A percentile compares a stretch with the other conserved stretches of the same genome.
phyloP scores from a whole-genome alignment of 345 rosid species.

The Odontarrhena argentea region DNA sequence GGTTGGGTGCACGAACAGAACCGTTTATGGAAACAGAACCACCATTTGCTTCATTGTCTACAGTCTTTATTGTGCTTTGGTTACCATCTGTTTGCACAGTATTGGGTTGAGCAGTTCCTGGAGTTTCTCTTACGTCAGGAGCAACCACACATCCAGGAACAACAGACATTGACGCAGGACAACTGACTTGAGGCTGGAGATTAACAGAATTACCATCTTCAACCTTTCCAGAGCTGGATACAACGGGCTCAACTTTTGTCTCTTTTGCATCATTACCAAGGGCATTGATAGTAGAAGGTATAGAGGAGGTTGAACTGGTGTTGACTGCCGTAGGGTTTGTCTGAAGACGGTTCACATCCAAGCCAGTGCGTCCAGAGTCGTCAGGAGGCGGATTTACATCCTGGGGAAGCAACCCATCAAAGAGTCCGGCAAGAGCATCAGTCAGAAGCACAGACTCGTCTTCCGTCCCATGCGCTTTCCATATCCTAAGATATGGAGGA shows the following conservation, averaged over 20 bases:
- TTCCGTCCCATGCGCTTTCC: constrained; percentile 67
- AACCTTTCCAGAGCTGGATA: constrained; percentile 38
- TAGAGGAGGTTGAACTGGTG: constrained; percentile 43
- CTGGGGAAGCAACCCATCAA: constrained; percentile 34
- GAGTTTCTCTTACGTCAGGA: constrained; percentile 38
- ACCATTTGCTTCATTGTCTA: constrained; percentile 49
- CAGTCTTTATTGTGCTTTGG: constrained; percentile 45
- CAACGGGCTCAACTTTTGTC: constrained; percentile 39
- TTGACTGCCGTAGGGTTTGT: constrained; percentile 38
- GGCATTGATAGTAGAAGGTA: constrained; percentile 43
- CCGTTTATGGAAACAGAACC: constrained; percentile 45
- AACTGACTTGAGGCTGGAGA: constrained; percentile 46
- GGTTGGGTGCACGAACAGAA: constrained; percentile 48
- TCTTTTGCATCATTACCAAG: constrained; percentile 43
- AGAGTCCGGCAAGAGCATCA: constrained; percentile 64
- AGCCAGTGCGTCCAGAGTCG: constrained; percentile 28
- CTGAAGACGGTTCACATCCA: constrained; percentile 43
- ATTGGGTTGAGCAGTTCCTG: constrained; percentile 42
- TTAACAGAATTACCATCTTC: constrained; percentile 40
- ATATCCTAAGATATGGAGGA: constrained; percentile 70
- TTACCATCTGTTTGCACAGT: constrained; percentile 47
- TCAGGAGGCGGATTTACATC: constrained; percentile 23
- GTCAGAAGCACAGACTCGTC: constrained; percentile 70
- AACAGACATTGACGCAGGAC: constrained; percentile 43
- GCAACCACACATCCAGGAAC: constrained; percentile 42